Conservation (phyloP, 768 basidiomycete species). For the Tephrocybe sp. region DNA sequence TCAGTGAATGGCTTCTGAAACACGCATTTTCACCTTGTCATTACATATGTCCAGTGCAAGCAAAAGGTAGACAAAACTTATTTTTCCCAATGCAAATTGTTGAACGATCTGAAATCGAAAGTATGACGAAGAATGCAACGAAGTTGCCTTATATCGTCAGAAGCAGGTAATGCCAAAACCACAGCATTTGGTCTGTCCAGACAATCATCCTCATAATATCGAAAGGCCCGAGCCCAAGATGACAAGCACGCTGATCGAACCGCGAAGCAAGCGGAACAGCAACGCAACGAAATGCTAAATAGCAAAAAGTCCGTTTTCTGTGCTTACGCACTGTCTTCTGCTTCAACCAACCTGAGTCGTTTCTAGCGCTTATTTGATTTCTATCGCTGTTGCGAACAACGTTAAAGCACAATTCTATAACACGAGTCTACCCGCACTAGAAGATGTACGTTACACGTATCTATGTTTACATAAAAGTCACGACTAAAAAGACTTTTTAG, state of each 20-base stretch:
- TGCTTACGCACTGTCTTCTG: not conserved
- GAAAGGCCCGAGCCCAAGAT: slow-evolving; percentile 62
- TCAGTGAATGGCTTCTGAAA: slow-evolving; percentile 24
- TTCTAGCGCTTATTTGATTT: slow-evolving; percentile 64
- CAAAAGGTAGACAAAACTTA: slow-evolving; percentile 45
- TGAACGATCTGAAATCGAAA: slow-evolving; percentile 28
- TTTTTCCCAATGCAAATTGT: not conserved
- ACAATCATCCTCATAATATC: slow-evolving; percentile 4
- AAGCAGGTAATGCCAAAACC: slow-evolving; percentile 57
- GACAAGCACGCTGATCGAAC: slow-evolving; percentile 76
- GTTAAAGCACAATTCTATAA: slow-evolving; percentile 69
- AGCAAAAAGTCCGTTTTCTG: slow-evolving; percentile 64
- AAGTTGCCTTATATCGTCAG: slow-evolving; percentile 71
- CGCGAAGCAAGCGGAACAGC: slow-evolving; percentile 73
- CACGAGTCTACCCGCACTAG: slow-evolving; percentile 64
- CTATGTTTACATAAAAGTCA: not conserved
- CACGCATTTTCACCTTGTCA: not conserved
- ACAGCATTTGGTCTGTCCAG: slow-evolving; percentile 2
- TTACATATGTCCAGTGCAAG: slow-evolving; percentile 44
- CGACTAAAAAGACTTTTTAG: slow-evolving; percentile 33
- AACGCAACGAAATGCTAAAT: slow-evolving; percentile 73
- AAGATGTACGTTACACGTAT: slow-evolving; percentile 54
- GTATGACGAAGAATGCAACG: slow-evolving; percentile 80
- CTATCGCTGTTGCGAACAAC: slow-evolving; percentile 66
- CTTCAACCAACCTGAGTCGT: not conserved